Percentiles rank a stretch among this genome's conserved stretches.
phyloP scores from a whole-genome alignment of 305 asterid genomes.

The Fraxinus xanthoxyloides region DNA sequence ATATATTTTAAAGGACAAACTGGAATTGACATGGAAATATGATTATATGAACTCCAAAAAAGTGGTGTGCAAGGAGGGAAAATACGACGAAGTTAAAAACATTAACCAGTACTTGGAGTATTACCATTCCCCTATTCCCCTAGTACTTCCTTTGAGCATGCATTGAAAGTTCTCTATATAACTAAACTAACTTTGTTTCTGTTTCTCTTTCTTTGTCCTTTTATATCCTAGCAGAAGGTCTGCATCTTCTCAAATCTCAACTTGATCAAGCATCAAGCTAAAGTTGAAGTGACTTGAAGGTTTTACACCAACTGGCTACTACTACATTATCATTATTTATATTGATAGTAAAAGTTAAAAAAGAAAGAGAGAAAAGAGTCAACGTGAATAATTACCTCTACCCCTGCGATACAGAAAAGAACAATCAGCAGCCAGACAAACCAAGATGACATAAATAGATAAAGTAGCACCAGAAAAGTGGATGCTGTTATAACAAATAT shows the following conservation, averaged over 20 bases:
- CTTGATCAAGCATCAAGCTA: neutral
- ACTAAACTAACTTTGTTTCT: neutral
- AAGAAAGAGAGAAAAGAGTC: neutral
- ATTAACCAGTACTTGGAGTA: neutral
- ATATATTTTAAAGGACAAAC: neutral
- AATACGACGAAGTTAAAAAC: neutral
- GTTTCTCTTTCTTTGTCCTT: neutral
- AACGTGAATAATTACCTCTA: conserved; percentile 60
- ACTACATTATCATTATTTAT: neutral
- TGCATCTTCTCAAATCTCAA: neutral
- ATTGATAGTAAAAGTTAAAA: neutral
- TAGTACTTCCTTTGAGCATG: neutral
- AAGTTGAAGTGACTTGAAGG: neutral
- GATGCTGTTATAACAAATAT: conserved; percentile 87
- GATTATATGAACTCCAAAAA: neutral
- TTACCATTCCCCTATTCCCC: neutral
- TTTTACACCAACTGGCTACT: neutral
- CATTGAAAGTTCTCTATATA: neutral
- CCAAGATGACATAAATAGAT: conserved; percentile 93
- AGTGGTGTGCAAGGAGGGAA: neutral
- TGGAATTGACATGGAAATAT: neutral
- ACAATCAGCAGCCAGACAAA: conserved; percentile 90
- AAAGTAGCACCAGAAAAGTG: conserved; percentile 86
- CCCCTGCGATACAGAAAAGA: conserved; percentile 90
- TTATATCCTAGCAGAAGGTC: conserved; percentile 1